Evolutionary conservation across 805 yeast species (phyloP), one percentile per base, ranked within the genome.

Genomic region (Tetrapisispora nanseiensis): DNA sequence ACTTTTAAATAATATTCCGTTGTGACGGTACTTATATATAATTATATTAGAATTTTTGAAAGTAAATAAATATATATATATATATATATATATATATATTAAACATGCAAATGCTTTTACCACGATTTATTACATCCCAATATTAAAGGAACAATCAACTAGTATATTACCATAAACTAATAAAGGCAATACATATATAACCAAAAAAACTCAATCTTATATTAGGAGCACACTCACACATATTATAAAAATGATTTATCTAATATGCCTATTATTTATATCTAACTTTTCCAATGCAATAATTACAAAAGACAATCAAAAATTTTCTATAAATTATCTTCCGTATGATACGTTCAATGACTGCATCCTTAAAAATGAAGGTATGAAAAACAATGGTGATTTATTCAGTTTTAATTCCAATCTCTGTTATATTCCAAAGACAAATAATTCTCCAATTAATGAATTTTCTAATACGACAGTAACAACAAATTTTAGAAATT

Each of bases 401-500:
- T 40, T 52, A 1, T 18, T 50, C 10, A 16, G 38, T 6, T 40
- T 56, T 11, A 55, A 56, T 4, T 37, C 45, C 3, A 47, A 50
- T 31, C 31, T 46, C 13, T 59, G 62, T 42, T 52, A 42, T 31
- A 42, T 48, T 20, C 52, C 54, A 6, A 29, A 29, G 18, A 30
- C 28, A 31, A 28, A 29, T 21, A 22, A 8, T n/a, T 23, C 24
- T 7, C 19, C 9, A 21, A 3, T 33, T 4, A 22, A 8, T 33
- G 37, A 33, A 6, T 20, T 22, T 9, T 6, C 37, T 22, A 33
- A 21, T n/a, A n/a, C 19, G n/a, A 24, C 20, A n/a, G n/a, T 15
- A 10, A 35, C 21, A 13, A 18, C 20, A 7, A 32, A 44, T 15
- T 36, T 53, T 3, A 38, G 46, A 10, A 40, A 27, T 16, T 40